A percentile compares a stretch with the other conserved stretches of the same genome.
Evolutionary conservation across 441 rosid genomes (phyloP).

Genomic region (Arabidopsis lyrata): DNA sequence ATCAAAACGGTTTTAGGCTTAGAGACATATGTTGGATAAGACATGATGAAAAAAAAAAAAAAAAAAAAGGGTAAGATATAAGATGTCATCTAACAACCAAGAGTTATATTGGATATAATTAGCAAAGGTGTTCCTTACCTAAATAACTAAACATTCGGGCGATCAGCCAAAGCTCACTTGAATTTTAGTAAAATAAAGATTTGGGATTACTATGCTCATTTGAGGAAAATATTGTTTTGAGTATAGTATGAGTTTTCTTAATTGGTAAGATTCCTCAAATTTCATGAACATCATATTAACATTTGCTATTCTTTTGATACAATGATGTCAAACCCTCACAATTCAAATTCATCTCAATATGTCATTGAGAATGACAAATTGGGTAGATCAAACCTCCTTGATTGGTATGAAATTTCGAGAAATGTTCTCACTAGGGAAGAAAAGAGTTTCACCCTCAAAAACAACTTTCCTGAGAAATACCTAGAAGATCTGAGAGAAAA

Average conservation of each 20-base stretch:
- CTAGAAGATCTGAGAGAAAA: too few species aligned
- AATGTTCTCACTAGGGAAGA: neutral
- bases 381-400: neutral
- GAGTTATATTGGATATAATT: too few species aligned
- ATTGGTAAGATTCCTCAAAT: neutral
- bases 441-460: too few species aligned
- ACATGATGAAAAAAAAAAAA: too few species aligned
- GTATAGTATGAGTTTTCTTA: neutral
- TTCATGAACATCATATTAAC: neutral
- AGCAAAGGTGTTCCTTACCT: too few species aligned
- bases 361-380: neutral
- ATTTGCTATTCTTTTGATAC: neutral
- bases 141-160: too few species aligned
- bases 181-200: neutral
- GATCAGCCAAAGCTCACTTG: conserved; percentile 20
- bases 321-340: neutral
- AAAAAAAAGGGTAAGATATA: too few species aligned
- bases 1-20: too few species aligned
- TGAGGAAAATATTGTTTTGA: neutral
- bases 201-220: neutral
- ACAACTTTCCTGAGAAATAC: too few species aligned
- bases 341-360: neutral
- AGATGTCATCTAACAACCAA: too few species aligned
- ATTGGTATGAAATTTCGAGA: neutral
- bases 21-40: too few species aligned